Conservation (phyloP, 345 rosid genomes). For the Populus tremula region DNA sequence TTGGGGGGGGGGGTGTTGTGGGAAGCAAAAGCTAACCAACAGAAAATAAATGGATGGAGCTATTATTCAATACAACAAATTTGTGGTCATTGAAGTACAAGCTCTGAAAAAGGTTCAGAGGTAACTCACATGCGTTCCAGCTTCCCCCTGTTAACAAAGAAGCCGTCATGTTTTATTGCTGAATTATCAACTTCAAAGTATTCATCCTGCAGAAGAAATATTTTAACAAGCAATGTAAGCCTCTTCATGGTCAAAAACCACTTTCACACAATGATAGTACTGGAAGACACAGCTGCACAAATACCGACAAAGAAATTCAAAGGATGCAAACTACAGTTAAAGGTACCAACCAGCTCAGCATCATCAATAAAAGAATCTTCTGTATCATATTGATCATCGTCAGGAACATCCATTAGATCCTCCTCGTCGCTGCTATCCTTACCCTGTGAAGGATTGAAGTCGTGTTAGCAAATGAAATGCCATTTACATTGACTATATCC, state of each 20-base stretch:
- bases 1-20: too few relatives aligned
- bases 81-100: background rate
- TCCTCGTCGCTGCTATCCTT: conserved; percentile 94
- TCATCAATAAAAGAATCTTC: conserved; percentile 97
- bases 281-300: background rate
- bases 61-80: background rate
- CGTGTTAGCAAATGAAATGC: conserved; percentile 17
- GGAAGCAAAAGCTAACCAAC: background rate
- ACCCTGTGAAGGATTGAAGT: conserved; percentile 51
- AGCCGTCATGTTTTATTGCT: conserved; percentile 79
- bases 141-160: conserved; percentile 86
- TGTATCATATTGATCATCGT: conserved; percentile 93
- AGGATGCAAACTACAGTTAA: background rate
- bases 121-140: conserved; percentile 78
- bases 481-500: background rate
- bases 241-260: background rate
- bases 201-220: conserved; percentile 65
- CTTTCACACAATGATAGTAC: background rate
- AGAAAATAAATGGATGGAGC: too few relatives aligned
- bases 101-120: background rate
- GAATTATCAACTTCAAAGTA: conserved; percentile 96
- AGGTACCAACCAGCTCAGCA: conserved; percentile 73
- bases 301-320: background rate
- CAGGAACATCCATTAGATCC: conserved; percentile 73
- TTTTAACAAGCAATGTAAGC: background rate